Conservation (phyloP, 2,329 filamentous ascomycete genomes). For the Penicillium sp. region DNA sequence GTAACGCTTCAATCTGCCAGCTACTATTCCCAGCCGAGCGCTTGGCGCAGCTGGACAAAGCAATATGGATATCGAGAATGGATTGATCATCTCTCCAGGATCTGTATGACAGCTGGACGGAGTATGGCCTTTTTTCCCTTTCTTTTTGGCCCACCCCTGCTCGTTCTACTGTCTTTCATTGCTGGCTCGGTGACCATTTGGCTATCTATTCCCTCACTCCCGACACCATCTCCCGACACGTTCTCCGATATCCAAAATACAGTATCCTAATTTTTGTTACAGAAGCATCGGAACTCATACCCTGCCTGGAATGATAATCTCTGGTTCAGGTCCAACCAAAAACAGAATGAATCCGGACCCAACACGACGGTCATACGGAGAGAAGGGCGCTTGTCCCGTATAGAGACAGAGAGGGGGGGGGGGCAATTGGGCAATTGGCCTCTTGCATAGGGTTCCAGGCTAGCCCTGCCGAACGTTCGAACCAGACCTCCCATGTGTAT, state of each 20-base stretch:
- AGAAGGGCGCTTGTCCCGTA: not conserved
- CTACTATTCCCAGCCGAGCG: constrained; percentile 15
- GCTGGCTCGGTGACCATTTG: no score
- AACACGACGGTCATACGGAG: not conserved
- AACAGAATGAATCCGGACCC: not conserved
- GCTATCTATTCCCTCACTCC: not conserved
- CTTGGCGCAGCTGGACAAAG: constrained; percentile 22
- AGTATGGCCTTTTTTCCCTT: not conserved
- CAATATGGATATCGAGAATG: constrained; percentile 4
- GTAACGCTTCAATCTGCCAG: constrained; percentile 3
- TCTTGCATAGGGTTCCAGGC: constrained; percentile 3
- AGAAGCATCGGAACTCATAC: not conserved
- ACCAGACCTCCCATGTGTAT: not conserved
- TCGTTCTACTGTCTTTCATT: not conserved
- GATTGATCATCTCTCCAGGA: constrained; percentile 19
- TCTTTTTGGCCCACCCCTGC: not conserved
- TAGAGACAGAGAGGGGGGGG: not conserved
- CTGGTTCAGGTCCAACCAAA: not conserved
- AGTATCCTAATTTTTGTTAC: not conserved
- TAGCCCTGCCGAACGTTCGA: not conserved
- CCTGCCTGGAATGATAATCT: not conserved
- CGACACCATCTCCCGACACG: not conserved
- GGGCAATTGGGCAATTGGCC: not conserved
- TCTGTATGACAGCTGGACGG: constrained; percentile 5
- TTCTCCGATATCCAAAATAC: not conserved